Conservation (phyloP, 2,329 filamentous ascomycete genomes). For the Epichloe festucae region DNA sequence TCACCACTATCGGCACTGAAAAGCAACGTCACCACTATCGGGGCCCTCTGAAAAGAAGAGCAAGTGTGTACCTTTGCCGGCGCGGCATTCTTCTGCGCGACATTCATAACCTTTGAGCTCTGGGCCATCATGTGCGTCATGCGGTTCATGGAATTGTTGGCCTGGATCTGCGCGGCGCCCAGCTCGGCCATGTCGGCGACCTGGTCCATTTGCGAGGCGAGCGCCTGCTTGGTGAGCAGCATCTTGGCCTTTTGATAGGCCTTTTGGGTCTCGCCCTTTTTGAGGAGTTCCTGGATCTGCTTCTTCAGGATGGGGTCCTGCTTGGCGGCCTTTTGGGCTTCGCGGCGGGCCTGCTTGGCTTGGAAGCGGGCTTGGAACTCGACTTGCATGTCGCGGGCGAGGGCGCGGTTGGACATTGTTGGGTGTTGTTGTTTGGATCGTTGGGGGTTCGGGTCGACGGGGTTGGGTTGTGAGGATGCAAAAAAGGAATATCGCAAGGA, state of each 20-base stretch:
- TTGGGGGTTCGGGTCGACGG: too few relatives aligned
- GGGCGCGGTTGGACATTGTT: constrained; percentile 47
- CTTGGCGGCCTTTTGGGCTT: constrained; percentile 45
- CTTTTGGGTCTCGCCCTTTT: constrained; percentile 52
- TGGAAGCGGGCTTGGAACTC: constrained; percentile 52
- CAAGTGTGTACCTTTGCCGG: constrained; percentile 35
- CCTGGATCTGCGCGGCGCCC: constrained; percentile 47
- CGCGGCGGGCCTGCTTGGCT: constrained; percentile 48
- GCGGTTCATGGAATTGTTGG: constrained; percentile 52
- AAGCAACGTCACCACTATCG: too few relatives aligned
- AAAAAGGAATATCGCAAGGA: too few relatives aligned
- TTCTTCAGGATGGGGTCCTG: constrained; percentile 48
- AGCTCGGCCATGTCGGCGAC: constrained; percentile 52
- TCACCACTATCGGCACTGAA: too few relatives aligned
- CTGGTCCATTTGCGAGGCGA: constrained; percentile 51
- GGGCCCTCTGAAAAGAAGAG: neutral
- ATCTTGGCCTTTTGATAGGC: constrained; percentile 52
- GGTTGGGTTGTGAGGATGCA: too few relatives aligned
- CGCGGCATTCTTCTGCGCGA: constrained; percentile 45
- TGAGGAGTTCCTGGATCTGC: constrained; percentile 49
- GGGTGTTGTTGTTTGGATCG: too few relatives aligned
- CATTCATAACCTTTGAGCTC: constrained; percentile 44
- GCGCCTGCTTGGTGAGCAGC: constrained; percentile 47
- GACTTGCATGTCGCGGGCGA: constrained; percentile 47
- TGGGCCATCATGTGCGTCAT: constrained; percentile 53